phyloP scores from a whole-genome alignment of 192 early-diverging fungal species.

The Rhizophagus clarus region DNA sequence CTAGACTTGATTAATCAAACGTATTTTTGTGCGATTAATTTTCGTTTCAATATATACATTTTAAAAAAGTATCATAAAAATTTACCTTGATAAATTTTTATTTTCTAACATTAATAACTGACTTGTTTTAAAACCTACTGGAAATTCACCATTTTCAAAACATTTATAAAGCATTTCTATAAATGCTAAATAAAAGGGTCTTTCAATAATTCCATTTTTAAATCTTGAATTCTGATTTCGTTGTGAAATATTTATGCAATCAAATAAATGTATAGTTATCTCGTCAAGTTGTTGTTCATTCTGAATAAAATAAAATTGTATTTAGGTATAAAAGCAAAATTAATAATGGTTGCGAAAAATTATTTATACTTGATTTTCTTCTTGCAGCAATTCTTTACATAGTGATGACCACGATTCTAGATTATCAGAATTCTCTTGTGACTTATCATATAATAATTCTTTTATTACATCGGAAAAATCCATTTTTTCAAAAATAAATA shows the following conservation, averaged over 20 bases:
- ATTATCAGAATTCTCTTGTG: not conserved
- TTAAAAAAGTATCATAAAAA: too few species aligned
- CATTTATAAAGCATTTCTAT: conserved; percentile 19
- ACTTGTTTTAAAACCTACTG: conserved; percentile 8
- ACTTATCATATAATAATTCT: conserved; percentile 5
- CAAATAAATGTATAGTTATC: conserved; percentile 4
- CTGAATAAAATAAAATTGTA: not conserved
- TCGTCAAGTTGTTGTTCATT: not conserved
- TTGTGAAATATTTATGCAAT: conserved; percentile 6
- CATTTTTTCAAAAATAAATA: too few species aligned
- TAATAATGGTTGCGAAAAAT: not conserved
- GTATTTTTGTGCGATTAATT: not conserved
- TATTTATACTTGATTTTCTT: conserved; percentile 1
- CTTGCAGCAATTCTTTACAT: not conserved
- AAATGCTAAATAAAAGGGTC: conserved; percentile 30
- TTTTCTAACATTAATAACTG: conserved; percentile 25
- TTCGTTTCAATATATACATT: too few species aligned
- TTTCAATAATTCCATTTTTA: conserved; percentile 21
- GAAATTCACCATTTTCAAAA: conserved; percentile 25
- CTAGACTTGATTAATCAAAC: conserved; percentile 9
- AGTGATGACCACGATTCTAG: conserved; percentile 1
- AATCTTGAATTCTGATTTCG: conserved; percentile 11
- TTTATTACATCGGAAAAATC: not conserved
- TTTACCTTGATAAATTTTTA: conserved; percentile 27
- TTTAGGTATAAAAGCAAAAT: not conserved